Percentiles rank a stretch among this genome's conserved stretches.
These are phyloP conservation scores for Globisporangium spinosum DNA, from an alignment of 352 stramenopile species.

Conservation along the genomic window DNA sequence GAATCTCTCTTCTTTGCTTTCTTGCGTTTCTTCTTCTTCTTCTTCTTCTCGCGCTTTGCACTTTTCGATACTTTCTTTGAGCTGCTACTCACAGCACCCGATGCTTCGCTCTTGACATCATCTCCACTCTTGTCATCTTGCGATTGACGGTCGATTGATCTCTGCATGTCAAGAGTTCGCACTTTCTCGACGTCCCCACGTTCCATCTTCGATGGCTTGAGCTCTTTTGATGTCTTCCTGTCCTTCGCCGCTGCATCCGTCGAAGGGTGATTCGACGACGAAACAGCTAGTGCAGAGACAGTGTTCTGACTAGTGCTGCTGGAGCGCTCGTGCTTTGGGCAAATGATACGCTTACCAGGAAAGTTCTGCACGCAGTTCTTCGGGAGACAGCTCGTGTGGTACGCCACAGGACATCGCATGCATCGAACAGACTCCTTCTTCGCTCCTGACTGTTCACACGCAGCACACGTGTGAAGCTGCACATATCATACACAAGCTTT, in stretches of 20 bases:
- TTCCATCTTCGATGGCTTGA: constrained; percentile 3
- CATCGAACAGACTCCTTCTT: constrained; percentile 81
- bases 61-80: constrained; percentile 33
- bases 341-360: constrained; percentile 73
- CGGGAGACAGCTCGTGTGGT: constrained; percentile 76
- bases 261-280: background rate
- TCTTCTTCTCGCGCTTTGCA: constrained; percentile 42
- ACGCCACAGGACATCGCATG: constrained; percentile 74
- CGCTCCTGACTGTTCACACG: constrained; percentile 68
- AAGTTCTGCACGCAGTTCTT: constrained; percentile 44
- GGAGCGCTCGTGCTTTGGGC: constrained; percentile 43
- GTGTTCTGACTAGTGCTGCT: background rate
- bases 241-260: background rate
- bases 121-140: constrained; percentile 24
- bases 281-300: background rate
- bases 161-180: background rate
- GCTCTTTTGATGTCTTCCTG: constrained; percentile 3
- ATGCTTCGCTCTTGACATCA: constrained; percentile 28
- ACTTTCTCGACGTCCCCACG: background rate
- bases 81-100: constrained; percentile 27
- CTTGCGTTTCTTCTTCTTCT: constrained; percentile 52
- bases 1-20: constrained; percentile 42
- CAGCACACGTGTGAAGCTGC: constrained; percentile 71
- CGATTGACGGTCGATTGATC: background rate
- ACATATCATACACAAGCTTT: background rate